Base-by-base conservation (phyloP, 106 monocot genomes). In the Acanthochlamys bracteata region DNA sequence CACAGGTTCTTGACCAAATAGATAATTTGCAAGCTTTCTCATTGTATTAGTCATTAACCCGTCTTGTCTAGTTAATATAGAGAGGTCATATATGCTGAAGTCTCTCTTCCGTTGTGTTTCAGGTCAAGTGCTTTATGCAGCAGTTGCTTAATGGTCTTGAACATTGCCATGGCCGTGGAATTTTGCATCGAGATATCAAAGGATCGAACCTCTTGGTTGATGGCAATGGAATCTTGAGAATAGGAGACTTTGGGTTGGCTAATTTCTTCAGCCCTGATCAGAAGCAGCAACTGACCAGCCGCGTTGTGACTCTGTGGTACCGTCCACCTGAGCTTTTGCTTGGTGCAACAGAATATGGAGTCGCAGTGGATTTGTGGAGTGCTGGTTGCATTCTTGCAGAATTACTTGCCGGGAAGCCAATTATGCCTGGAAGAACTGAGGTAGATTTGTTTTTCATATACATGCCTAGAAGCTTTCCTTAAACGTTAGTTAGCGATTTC, bases 351-450 rank as follows among this genome's bases (percentile, higher is more conserved):
- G 75, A 83, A 21, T 83, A 87, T 59, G 83, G 76, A 41, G 76
- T 77, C 20, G 52, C 79, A 20, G 86, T 87, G 39, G 86, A 87
- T 72, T 25, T 87, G 53, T 83, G 86, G 86, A 86, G 86, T 68
- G 66, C 79, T 43, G 86, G 86, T 42, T 87, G 86, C 57, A 83
- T 87, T 26, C 76, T 87, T 70, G 86, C 86, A 0, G 86, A 87
- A 27, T 63, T 87, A 60, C 71, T 83, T 70, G 66, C 79, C 22
- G 83, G 83, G 66, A 87, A 69, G 69, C 86, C 86, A 22, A 83
- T 87, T 68, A 87, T 87, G 86, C 79, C 86, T 11, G 86, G 86
- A 71, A 62, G 83, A 74, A 83, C 83, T 9, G 86, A 87, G 86
- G 86, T 87, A 77, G 10, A 39, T 17, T 51, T 51, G 17, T 33